A percentile compares a stretch with the other conserved stretches of the same genome.
Conservation (phyloP, 495 filamentous ascomycete species). For the Hypoxylon crocopeplum region DNA sequence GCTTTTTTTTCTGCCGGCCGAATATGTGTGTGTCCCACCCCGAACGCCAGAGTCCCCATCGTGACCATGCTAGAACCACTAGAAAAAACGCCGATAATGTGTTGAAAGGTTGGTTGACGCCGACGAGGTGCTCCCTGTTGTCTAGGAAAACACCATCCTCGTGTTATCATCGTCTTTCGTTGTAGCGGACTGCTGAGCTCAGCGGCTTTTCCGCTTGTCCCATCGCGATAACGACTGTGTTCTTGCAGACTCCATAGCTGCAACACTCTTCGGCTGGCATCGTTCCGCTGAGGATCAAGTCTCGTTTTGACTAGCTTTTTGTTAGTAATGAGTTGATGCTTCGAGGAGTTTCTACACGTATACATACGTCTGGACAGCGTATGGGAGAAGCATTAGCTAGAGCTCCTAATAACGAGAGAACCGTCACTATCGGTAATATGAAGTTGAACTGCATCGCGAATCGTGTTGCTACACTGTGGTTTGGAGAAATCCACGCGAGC, state of each 20-base stretch:
- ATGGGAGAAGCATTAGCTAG: conserved; percentile 40
- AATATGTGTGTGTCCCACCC: conserved; percentile 13
- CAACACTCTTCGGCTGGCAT: conserved; percentile 56
- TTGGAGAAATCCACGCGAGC: conserved; percentile 7
- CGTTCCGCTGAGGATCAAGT: conserved; percentile 53
- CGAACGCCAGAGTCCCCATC: conserved; percentile 21
- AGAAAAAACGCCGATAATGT: conserved; percentile 33
- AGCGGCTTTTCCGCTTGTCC: conserved; percentile 8
- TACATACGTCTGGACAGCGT: conserved; percentile 47
- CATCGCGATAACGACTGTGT: conserved; percentile 54
- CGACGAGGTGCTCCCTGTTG: neutral
- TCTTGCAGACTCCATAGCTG: conserved; percentile 55
- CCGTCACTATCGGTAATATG: conserved; percentile 26
- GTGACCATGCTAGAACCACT: conserved; percentile 14
- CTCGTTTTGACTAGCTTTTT: conserved; percentile 48
- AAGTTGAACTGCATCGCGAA: conserved; percentile 36
- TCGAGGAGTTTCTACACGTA: neutral
- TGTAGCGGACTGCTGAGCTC: conserved; percentile 33
- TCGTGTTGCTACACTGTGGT: neutral
- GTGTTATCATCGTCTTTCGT: conserved; percentile 25
- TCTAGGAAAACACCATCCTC: neutral
- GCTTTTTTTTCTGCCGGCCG: neutral
- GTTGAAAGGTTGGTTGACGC: conserved; percentile 13
- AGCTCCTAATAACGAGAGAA: conserved; percentile 25
- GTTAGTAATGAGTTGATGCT: conserved; percentile 10